phyloP scores from a whole-genome alignment of 2,329 filamentous ascomycete species.

The Fusarium ramigenum region DNA sequence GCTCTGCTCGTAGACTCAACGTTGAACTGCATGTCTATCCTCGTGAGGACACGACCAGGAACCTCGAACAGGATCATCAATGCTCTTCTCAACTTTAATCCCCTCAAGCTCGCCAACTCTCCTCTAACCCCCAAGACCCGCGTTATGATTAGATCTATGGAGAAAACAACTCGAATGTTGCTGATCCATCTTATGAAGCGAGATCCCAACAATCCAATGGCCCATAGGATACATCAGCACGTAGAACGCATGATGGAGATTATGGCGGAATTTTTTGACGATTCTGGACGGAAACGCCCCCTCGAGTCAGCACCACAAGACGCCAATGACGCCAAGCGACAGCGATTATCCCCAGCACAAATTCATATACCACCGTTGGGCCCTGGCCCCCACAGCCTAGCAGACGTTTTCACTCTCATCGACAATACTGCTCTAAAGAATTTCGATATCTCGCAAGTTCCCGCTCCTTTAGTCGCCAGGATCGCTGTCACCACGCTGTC shows the following conservation, averaged over 20 bases:
- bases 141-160: slow-evolving; percentile 91
- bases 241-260: slow-evolving; percentile 83
- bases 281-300: slow-evolving; percentile 79
- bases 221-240: slow-evolving; percentile 84
- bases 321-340: slow-evolving; percentile 83
- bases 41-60: slow-evolving; percentile 83
- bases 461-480: slow-evolving; percentile 77
- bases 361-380: slow-evolving; percentile 75
- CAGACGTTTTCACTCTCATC: slow-evolving; percentile 88
- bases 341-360: slow-evolving; percentile 64
- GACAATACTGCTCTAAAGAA: slow-evolving; percentile 74
- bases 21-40: slow-evolving; percentile 83
- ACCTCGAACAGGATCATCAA: slow-evolving; percentile 87
- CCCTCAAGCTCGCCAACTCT: slow-evolving; percentile 79
- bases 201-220: slow-evolving; percentile 81
- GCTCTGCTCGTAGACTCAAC: slow-evolving; percentile 90
- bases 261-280: slow-evolving; percentile 81
- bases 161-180: slow-evolving; percentile 87
- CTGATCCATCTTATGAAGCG: slow-evolving; percentile 87
- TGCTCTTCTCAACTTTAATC: slow-evolving; percentile 90
- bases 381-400: slow-evolving; percentile 79
- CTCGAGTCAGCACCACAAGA: slow-evolving; percentile 76
- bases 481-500: slow-evolving; percentile 84
- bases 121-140: slow-evolving; percentile 81
- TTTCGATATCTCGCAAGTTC: slow-evolving; percentile 86